Conservation (phyloP, 1,284 basidiomycete genomes). For the Sporisorium sorghi region DNA sequence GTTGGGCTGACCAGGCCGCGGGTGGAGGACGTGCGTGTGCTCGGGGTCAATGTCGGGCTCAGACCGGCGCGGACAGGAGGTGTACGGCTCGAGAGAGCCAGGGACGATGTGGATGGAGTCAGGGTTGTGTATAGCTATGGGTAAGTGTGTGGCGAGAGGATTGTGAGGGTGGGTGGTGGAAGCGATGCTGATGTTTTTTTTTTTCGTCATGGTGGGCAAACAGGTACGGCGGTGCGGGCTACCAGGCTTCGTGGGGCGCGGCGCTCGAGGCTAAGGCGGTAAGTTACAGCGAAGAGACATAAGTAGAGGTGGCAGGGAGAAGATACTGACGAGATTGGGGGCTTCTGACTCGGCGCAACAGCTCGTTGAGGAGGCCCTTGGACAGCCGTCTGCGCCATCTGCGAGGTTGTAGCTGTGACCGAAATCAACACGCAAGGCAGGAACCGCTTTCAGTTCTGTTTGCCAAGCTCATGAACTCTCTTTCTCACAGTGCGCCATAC, state of each 20-base stretch:
- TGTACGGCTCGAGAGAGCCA: constrained; percentile 39
- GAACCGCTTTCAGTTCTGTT: too few species aligned
- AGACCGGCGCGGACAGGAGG: constrained; percentile 55
- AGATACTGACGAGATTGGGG: neutral
- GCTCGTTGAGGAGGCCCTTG: constrained; percentile 36
- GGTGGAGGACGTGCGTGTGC: constrained; percentile 47
- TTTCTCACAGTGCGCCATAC: too few species aligned
- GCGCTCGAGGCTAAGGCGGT: constrained; percentile 48
- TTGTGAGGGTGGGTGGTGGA: neutral
- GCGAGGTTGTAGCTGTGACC: neutral
- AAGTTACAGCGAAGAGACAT: neutral
- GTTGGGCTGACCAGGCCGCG: constrained; percentile 7
- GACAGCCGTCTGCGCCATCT: neutral
- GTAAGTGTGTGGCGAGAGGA: constrained; percentile 4
- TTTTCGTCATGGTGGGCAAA: neutral
- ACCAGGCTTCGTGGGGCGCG: constrained; percentile 63
- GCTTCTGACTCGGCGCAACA: neutral
- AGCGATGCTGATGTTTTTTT: neutral
- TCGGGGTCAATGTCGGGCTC: constrained; percentile 55
- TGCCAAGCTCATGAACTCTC: too few species aligned
- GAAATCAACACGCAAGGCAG: neutral
- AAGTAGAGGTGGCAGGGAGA: neutral
- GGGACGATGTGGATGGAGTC: constrained; percentile 18
- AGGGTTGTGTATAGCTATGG: constrained; percentile 47
- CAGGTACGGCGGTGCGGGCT: constrained; percentile 54